Conservation (phyloP, 371 early-diverging fungal species). For the Dentiscutata heterogama region DNA sequence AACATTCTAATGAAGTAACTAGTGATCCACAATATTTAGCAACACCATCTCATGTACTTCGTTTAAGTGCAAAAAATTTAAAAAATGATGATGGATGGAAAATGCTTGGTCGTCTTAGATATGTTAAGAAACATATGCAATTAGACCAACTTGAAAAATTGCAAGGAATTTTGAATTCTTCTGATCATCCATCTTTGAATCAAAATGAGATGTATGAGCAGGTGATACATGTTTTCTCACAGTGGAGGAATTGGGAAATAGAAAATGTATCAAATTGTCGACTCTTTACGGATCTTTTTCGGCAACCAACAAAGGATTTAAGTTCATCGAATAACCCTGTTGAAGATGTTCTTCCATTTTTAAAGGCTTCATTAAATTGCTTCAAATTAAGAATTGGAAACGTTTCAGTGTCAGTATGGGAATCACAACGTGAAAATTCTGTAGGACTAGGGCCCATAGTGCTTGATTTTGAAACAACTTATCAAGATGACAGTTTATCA, state of each 20-base stretch:
- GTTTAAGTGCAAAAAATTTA: conserved; percentile 73
- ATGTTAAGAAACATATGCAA: conserved; percentile 66
- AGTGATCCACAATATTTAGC: conserved; percentile 81
- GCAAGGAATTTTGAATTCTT: conserved; percentile 58
- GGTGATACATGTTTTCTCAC: conserved; percentile 62
- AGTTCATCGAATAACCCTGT: no score
- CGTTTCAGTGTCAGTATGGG: conserved; percentile 44
- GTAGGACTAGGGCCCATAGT: conserved; percentile 49
- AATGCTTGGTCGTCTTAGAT: conserved; percentile 75
- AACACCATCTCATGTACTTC: conserved; percentile 75
- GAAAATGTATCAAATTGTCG: conserved; percentile 61
- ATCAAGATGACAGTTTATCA: conserved; percentile 45
- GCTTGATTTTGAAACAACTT: conserved; percentile 51
- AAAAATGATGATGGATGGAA: conserved; percentile 85
- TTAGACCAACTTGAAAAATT: conserved; percentile 54
- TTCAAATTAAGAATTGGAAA: conserved; percentile 10
- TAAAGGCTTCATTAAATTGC: conserved; percentile 20
- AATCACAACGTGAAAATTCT: conserved; percentile 52
- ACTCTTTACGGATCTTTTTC: conserved; percentile 65
- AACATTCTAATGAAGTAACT: conserved; percentile 62
- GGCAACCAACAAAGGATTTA: conserved; percentile 42
- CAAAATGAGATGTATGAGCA: conserved; percentile 62
- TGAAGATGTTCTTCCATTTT: conserved; percentile 6
- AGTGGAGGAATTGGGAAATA: conserved; percentile 80
- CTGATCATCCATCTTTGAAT: conserved; percentile 53